Conservation (phyloP, 306 rosid species). For the Corylus avellana region DNA sequence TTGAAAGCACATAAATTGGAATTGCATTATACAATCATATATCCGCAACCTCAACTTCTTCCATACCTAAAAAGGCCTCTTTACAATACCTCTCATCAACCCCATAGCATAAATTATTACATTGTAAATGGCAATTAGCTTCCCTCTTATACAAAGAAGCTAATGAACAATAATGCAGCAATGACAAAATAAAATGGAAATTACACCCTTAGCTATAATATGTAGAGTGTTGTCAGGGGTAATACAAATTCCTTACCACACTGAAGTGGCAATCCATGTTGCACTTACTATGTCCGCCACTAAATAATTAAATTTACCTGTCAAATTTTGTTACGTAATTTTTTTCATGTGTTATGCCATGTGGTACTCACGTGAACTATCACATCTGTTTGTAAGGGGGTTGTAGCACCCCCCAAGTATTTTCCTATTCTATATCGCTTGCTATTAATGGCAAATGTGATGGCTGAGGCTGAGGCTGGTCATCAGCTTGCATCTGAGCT, state of each 20-base stretch:
- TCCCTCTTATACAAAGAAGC: neutral
- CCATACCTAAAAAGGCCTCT: neutral
- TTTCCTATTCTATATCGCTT: slow-evolving; percentile 6
- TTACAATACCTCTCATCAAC: slow-evolving; percentile 12
- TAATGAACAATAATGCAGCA: neutral
- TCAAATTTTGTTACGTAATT: no score
- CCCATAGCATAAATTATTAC: slow-evolving; percentile 2
- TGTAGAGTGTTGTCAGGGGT: neutral
- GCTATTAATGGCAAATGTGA: slow-evolving; percentile 30
- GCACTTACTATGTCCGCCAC: no score
- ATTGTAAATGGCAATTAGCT: neutral
- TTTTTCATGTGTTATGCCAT: no score
- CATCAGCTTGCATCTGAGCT: slow-evolving; percentile 32
- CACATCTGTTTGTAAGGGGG: no score
- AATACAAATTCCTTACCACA: no score
- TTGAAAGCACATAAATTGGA: neutral
- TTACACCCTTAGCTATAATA: slow-evolving; percentile 26
- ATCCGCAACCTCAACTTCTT: slow-evolving; percentile 5
- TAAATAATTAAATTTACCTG: no score
- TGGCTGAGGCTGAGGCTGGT: slow-evolving; percentile 45
- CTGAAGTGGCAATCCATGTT: no score
- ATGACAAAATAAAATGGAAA: neutral
- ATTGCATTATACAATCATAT: neutral
- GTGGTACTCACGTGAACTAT: no score
- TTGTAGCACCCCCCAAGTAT: no score